Base-by-base conservation (phyloP, 768 basidiomycete species). In the Russula lepida region DNA sequence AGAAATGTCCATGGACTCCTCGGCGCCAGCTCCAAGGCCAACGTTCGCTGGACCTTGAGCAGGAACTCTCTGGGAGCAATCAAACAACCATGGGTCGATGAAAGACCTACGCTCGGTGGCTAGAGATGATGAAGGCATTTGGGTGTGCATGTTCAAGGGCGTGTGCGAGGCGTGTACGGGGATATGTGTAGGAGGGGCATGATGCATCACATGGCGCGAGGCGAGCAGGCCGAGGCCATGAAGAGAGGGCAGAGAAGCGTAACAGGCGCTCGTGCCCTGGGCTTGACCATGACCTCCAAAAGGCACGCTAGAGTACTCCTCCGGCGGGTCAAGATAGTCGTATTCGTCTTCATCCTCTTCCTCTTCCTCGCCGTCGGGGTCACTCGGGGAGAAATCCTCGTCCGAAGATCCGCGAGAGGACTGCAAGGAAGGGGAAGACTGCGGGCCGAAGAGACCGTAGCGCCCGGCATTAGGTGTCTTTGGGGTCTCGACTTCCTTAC, bases 381-480 rank as follows among this genome's bases (percentile, higher is more conserved):
- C 61, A 46, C 56, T 62, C 37, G 54, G 61, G 46, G 61, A 62
- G 19, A 62, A 58, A 51, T 72, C 71, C 3, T 76, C 74, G 27
- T 73, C 73, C 6, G 58, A 67, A 44, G 75, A 70, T 0, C 73
- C 47, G 70, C 56, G 71, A 46, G 77, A 78, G 39, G 72, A 72
- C 25, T 74, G 74, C 5, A 79, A 81, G 28, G 77, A 77, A 1
- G 75, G 71, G 4, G 77, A 13, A 4, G 27, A 77, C 1, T 35
- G 60, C 60, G 63, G 60, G 44, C 60, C 69, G 69, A 78, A 77
- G 32, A 86, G 71, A 4, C 86, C 86, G 69, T 84, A 88, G 56
- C 85, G 81, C 12, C 85, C 85, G n/a, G 83, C 77, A 56, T 68
- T 70, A 12, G 75, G 70, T 63, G 68, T 72, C n/a, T 70, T 67